These are phyloP conservation scores for Drosera spatulata DNA, from an alignment of 179 eudicot species.

Conservation along the genomic window DNA sequence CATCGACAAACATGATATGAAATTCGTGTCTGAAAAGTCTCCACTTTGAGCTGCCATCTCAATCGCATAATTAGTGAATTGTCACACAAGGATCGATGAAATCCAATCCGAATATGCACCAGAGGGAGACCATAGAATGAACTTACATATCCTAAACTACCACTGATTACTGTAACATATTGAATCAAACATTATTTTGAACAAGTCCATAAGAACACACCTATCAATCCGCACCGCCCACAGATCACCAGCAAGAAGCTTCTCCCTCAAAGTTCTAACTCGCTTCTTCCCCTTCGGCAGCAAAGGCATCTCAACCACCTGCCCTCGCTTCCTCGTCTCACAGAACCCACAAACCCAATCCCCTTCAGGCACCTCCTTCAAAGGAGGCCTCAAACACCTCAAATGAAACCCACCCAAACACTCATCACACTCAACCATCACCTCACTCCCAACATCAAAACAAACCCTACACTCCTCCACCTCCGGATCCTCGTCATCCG, in stretches of 20 bases:
- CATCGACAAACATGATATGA: no score
- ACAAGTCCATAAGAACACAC: conserved; percentile 19
- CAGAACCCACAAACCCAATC: conserved; percentile 90
- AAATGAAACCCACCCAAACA: conserved; percentile 92
- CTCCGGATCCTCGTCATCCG: conserved; percentile 68
- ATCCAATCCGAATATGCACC: no score
- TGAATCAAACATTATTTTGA: background rate
- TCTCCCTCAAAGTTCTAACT: conserved; percentile 70
- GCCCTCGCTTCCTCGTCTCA: conserved; percentile 54
- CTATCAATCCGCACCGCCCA: conserved; percentile 82
- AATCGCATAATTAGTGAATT: background rate
- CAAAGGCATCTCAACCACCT: conserved; percentile 39
- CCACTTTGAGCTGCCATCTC: background rate
- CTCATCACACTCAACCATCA: conserved; percentile 92
- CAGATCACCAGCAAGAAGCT: conserved; percentile 75
- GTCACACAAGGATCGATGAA: no score
- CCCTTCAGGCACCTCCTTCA: conserved; percentile 81
- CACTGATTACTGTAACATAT: no score
- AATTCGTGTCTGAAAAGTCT: no score
- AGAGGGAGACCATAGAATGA: no score
- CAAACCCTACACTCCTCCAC: conserved; percentile 84
- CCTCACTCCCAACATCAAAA: conserved; percentile 27
- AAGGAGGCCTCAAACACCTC: conserved; percentile 85
- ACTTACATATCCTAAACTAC: no score
- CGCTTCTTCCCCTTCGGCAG: conserved; percentile 66